phyloP scores from a whole-genome alignment of 2,329 filamentous ascomycete genomes.

The Aspergillus persii region DNA sequence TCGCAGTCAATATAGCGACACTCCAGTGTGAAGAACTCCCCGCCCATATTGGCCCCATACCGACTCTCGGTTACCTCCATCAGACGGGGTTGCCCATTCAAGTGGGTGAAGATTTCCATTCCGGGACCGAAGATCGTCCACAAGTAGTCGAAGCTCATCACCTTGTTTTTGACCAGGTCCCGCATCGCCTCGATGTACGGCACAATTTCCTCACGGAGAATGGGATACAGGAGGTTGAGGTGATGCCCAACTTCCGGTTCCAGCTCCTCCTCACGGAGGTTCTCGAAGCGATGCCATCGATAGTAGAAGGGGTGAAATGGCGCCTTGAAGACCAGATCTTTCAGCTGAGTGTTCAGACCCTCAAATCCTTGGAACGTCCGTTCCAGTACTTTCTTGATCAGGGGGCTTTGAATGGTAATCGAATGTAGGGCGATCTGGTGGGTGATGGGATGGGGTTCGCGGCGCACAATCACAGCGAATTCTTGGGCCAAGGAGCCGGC shows the following conservation, averaged over 20 bases:
- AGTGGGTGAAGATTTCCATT: background rate
- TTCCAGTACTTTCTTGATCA: background rate
- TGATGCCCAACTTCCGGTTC: background rate
- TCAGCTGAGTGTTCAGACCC: background rate
- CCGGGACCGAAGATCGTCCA: background rate
- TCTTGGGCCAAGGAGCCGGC: background rate
- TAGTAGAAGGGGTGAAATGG: background rate
- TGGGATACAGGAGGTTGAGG: background rate
- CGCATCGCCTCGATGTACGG: background rate
- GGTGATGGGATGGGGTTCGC: background rate
- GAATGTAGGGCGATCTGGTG: background rate
- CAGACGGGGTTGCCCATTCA: background rate
- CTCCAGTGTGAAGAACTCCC: background rate
- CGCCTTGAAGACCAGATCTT: background rate
- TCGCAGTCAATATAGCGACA: background rate
- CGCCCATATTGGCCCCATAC: background rate
- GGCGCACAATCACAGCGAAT: background rate
- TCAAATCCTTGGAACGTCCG: background rate
- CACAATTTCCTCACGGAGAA: background rate
- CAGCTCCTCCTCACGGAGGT: background rate
- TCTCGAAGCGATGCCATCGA: background rate
- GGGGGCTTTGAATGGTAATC: background rate
- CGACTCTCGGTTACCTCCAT: background rate
- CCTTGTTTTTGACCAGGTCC: background rate
- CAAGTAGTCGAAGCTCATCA: background rate